Evolutionary conservation across 495 filamentous ascomycete species (phyloP).

Genomic region (Hypomontagnella monticulosa): DNA sequence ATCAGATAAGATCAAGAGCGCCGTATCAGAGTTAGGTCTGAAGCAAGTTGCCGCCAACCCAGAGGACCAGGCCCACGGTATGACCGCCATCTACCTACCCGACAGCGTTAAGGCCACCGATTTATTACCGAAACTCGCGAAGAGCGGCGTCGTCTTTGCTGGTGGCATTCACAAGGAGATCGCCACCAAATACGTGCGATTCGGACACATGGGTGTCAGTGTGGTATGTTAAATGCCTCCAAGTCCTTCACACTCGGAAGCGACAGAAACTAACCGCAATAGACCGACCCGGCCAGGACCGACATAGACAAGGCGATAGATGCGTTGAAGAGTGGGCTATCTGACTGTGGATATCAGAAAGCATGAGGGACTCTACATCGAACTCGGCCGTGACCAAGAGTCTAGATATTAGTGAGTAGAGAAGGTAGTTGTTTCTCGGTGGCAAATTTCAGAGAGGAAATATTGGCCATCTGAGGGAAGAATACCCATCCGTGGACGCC

Average conservation of each 20-base stretch:
- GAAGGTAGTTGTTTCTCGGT: not conserved
- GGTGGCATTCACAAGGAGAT: constrained; percentile 90
- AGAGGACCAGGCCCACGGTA: constrained; percentile 92
- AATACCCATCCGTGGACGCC: constrained; percentile 2
- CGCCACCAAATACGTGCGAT: constrained; percentile 65
- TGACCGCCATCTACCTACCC: constrained; percentile 97
- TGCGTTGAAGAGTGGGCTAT: constrained; percentile 76
- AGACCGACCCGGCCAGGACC: constrained; percentile 67
- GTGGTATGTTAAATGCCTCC: constrained; percentile 61
- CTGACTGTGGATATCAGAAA: constrained; percentile 74
- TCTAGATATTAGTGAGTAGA: not conserved
- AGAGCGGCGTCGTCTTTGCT: constrained; percentile 93
- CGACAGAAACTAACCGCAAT: constrained; percentile 32
- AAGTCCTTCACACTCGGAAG: constrained; percentile 56
- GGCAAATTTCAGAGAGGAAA: constrained; percentile 1
- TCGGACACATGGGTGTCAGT: constrained; percentile 96
- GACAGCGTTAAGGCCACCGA: constrained; percentile 81
- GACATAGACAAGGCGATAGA: constrained; percentile 86
- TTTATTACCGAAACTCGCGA: constrained; percentile 83
- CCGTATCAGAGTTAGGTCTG: constrained; percentile 79
- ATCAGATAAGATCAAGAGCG: constrained; percentile 84
- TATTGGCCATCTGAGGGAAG: constrained; percentile 3
- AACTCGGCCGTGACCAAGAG: not conserved
- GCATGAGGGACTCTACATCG: constrained; percentile 44
- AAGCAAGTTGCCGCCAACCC: constrained; percentile 84